Evolutionary conservation across 176 grass and related monocot species (phyloP).

Genomic region (Oryza glumipatula): DNA sequence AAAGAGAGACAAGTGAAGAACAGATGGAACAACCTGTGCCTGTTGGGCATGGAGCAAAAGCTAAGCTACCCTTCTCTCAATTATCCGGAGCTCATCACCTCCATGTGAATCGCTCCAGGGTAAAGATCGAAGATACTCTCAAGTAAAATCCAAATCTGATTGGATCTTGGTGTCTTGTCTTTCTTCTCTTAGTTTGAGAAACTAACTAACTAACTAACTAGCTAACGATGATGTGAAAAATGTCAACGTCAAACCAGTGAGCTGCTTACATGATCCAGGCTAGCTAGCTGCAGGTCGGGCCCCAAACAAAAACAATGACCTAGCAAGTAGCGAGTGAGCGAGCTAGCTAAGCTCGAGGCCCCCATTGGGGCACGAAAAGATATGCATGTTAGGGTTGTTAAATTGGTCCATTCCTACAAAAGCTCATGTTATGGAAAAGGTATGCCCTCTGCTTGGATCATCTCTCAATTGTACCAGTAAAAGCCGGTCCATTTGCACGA

Average conservation of each 20-base stretch:
- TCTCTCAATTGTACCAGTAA: slow-evolving; percentile 34
- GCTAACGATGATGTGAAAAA: neutral
- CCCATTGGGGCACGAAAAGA: slow-evolving; percentile 39
- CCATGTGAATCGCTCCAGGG: neutral
- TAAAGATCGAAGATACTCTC: neutral
- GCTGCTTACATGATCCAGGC: neutral
- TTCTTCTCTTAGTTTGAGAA: neutral
- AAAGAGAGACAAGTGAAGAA: neutral
- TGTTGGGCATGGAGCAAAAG: neutral
- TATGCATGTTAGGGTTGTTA: slow-evolving; percentile 29
- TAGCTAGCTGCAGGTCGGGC: slow-evolving; percentile 9
- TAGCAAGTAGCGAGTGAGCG: neutral
- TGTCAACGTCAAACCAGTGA: slow-evolving; percentile 14
- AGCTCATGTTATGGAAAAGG: slow-evolving; percentile 40
- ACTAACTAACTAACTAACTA: neutral
- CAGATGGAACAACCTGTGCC: neutral
- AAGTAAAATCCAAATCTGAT: neutral
- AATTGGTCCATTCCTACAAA: slow-evolving; percentile 46
- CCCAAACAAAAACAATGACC: slow-evolving; percentile 25
- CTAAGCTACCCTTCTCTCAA: neutral
- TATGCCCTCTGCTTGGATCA: slow-evolving; percentile 41
- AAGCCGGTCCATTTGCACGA: slow-evolving; percentile 15
- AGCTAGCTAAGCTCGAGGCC: neutral
- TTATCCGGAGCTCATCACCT: neutral
- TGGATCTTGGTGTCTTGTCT: neutral